Evolutionary conservation across 345 rosid genomes (phyloP).

Genomic region (Euphorbia pulcherrima): DNA sequence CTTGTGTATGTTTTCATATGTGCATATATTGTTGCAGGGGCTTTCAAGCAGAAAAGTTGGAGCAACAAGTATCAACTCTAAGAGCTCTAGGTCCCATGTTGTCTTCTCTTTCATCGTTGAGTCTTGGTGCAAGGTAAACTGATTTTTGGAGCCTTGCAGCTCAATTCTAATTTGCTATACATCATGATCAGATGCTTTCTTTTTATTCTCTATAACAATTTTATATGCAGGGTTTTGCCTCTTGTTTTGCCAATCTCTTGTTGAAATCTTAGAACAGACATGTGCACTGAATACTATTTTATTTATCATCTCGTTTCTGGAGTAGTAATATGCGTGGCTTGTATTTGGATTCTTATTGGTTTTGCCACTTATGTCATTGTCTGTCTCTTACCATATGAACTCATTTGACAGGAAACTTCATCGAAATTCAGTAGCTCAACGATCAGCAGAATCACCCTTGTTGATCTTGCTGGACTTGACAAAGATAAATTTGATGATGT

Average conservation of each 20-base stretch:
- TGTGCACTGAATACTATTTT: neutral
- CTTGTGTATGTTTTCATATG: neutral
- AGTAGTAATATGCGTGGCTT: neutral
- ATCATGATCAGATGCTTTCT: neutral
- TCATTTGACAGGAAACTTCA: conserved; percentile 57
- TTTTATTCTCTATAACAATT: neutral
- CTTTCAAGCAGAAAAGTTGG: conserved; percentile 94
- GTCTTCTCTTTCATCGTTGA: conserved; percentile 63
- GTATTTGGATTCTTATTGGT: neutral
- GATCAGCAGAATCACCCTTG: conserved; percentile 79
- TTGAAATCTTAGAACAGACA: neutral
- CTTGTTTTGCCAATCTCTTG: neutral
- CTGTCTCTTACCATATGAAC: neutral
- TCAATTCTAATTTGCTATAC: neutral
- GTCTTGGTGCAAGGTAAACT: conserved; percentile 76
- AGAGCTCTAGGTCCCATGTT: conserved; percentile 92
- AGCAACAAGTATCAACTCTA: conserved; percentile 85
- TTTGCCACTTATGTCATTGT: conserved; percentile 1
- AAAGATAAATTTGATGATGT: conserved; percentile 58
- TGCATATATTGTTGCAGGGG: conserved; percentile 45
- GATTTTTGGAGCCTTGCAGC: neutral
- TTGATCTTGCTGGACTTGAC: conserved; percentile 92
- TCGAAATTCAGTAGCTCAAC: conserved; percentile 79
- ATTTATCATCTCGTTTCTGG: too few relatives aligned
- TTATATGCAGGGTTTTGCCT: neutral